Evolutionary conservation across 257 asterid genomes (phyloP).

Genomic region (Orobanche coerulescens): DNA sequence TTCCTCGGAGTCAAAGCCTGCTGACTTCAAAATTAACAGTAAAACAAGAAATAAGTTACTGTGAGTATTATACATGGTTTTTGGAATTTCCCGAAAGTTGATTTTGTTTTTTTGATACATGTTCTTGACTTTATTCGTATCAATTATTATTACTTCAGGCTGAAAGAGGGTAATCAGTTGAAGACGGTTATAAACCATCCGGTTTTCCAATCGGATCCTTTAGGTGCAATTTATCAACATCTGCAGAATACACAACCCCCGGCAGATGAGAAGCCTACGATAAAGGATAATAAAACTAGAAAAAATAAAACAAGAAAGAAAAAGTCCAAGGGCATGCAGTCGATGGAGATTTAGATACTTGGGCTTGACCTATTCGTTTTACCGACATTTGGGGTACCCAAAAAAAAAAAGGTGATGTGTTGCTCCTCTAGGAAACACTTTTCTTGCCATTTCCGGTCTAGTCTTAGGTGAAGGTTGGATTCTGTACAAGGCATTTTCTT

Average conservation of each 20-base stretch:
- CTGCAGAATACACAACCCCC: constrained; percentile 65
- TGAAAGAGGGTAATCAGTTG: constrained; percentile 59
- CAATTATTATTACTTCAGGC: constrained; percentile 32
- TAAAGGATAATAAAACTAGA: constrained; percentile 30
- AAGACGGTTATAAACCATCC: constrained; percentile 55
- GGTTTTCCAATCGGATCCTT: constrained; percentile 55
- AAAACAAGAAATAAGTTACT: constrained; percentile 54
- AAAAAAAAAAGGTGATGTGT: too few species aligned
- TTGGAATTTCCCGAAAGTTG: background rate
- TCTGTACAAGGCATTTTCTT: too few species aligned
- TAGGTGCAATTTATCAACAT: constrained; percentile 64
- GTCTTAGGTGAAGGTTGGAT: too few species aligned
- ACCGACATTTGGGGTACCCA: too few species aligned
- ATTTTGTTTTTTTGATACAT: background rate
- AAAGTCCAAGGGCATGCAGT: constrained; percentile 36
- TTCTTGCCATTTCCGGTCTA: too few species aligned
- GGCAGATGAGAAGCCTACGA: constrained; percentile 42
- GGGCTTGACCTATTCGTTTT: too few species aligned
- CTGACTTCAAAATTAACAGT: constrained; percentile 48
- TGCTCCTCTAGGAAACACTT: too few species aligned
- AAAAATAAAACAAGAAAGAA: constrained; percentile 43
- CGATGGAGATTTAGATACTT: constrained; percentile 45
- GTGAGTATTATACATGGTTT: constrained; percentile 36
- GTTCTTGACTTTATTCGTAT: constrained; percentile 18
- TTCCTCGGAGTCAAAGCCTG: constrained; percentile 30